These are phyloP conservation scores for Thoreauomyces humboldtii DNA, from an alignment of 192 early-diverging fungal genomes.

Conservation along the genomic window DNA sequence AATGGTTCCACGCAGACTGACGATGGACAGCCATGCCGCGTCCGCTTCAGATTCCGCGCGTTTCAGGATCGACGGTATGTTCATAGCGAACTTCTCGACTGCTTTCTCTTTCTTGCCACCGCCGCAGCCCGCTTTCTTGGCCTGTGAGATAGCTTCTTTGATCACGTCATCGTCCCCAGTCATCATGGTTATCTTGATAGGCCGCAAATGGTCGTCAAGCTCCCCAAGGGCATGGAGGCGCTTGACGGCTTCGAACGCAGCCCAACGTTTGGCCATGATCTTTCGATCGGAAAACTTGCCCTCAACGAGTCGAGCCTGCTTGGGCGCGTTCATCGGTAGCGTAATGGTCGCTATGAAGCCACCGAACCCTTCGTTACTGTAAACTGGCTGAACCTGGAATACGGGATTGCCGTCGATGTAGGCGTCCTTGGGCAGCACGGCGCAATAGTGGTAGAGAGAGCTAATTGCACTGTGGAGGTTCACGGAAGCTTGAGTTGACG, in stretches of 20 bases:
- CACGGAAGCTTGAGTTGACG: constrained; percentile 16
- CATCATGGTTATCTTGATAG: constrained; percentile 24
- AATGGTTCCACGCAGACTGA: no score
- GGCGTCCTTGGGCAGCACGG: constrained; percentile 66
- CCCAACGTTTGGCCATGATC: constrained; percentile 61
- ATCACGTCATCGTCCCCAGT: constrained; percentile 6
- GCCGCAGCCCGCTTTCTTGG: neutral
- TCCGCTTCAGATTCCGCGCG: neutral
- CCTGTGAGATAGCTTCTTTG: constrained; percentile 2
- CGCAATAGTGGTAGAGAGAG: constrained; percentile 65
- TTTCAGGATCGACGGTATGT: neutral
- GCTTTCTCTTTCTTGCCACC: neutral
- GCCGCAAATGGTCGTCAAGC: constrained; percentile 67
- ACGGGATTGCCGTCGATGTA: constrained; percentile 3
- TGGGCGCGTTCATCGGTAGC: constrained; percentile 24
- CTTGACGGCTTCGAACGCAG: constrained; percentile 64
- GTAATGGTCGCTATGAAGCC: constrained; percentile 12
- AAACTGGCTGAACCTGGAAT: constrained; percentile 1
- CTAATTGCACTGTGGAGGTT: constrained; percentile 6
- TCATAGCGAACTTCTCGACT: constrained; percentile 6
- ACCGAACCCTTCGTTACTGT: neutral
- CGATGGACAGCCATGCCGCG: no score
- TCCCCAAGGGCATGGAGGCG: constrained; percentile 61
- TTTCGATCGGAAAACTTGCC: constrained; percentile 45
- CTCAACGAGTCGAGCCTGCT: neutral